These are phyloP conservation scores for Multifurca ochricompacta DNA, from an alignment of 768 basidiomycete genomes.

Conservation along the genomic window DNA sequence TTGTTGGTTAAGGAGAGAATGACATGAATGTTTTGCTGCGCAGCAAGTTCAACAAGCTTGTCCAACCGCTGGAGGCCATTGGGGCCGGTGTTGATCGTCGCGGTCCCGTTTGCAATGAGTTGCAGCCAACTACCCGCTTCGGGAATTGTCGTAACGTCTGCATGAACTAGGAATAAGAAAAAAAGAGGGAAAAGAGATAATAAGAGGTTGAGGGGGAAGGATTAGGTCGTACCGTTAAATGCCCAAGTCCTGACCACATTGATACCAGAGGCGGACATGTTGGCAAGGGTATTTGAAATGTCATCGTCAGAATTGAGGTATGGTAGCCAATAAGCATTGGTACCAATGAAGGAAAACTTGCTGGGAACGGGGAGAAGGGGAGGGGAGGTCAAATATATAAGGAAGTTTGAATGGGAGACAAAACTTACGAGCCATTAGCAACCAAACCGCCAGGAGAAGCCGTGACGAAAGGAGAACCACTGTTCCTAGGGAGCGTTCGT, in stretches of 20 bases:
- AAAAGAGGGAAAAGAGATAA: not conserved
- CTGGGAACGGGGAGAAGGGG: not conserved
- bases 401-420: not conserved
- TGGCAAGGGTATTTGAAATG: slow-evolving; percentile 48
- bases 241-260: slow-evolving; percentile 63
- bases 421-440: slow-evolving; percentile 13
- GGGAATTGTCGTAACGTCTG: slow-evolving; percentile 24
- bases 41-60: slow-evolving; percentile 45
- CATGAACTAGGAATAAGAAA: not conserved
- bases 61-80: slow-evolving; percentile 60
- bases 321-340: slow-evolving; percentile 63
- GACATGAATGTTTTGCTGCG: slow-evolving; percentile 42
- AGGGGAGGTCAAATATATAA: not conserved
- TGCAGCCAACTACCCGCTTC: slow-evolving; percentile 59
- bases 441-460: not conserved
- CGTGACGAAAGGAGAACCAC: slow-evolving; percentile 1
- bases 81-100: slow-evolving; percentile 48
- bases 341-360: slow-evolving; percentile 39
- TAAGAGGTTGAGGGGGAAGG: too few relatives aligned
- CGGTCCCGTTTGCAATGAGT: slow-evolving; percentile 45
- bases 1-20: slow-evolving; percentile 20
- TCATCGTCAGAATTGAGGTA: slow-evolving; percentile 46
- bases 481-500: not conserved
- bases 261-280: slow-evolving; percentile 48
- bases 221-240: slow-evolving; percentile 47